These are phyloP conservation scores for Drosera spatulata DNA, from an alignment of 179 eudicot species.

Conservation along the genomic window DNA sequence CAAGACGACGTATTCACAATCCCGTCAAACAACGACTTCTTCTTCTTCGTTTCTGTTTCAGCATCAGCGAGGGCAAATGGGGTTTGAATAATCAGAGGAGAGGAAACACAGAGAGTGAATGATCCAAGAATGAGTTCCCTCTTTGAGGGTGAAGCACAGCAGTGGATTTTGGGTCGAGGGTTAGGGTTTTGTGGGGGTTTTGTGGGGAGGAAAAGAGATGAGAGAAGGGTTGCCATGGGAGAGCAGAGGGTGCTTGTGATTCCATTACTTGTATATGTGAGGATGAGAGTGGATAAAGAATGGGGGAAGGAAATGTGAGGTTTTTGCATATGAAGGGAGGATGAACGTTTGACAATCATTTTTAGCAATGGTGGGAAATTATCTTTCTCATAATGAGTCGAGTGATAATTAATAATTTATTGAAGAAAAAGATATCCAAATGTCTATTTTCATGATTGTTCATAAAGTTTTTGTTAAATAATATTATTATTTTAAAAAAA, in stretches of 20 bases:
- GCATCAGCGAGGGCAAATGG: constrained; percentile 21
- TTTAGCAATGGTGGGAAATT: too few relatives aligned
- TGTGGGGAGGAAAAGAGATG: constrained; percentile 20
- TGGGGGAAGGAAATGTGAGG: too few relatives aligned
- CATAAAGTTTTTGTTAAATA: too few relatives aligned
- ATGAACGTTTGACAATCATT: too few relatives aligned
- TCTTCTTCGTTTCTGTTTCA: constrained; percentile 17
- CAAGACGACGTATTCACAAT: constrained; percentile 88
- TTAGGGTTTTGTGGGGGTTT: constrained; percentile 25
- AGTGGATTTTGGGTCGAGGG: constrained; percentile 2
- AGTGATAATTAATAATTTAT: too few relatives aligned
- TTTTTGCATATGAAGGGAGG: too few relatives aligned
- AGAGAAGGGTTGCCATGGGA: constrained; percentile 42
- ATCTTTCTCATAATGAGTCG: too few relatives aligned
- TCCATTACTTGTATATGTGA: constrained; percentile 12
- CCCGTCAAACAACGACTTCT: constrained; percentile 50
- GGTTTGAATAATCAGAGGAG: constrained; percentile 22
- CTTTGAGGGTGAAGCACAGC: constrained; percentile 13
- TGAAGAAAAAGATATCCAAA: too few relatives aligned
- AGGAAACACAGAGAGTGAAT: constrained; percentile 20
- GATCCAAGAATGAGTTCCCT: constrained; percentile 30
- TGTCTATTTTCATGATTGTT: too few relatives aligned
- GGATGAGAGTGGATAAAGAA: constrained; percentile 25
- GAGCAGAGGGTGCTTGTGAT: not conserved
- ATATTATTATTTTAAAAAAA: too few relatives aligned